Evolutionary conservation across 169 alveolate species (phyloP).

Genomic region (Eimeria brunetti): DNA sequence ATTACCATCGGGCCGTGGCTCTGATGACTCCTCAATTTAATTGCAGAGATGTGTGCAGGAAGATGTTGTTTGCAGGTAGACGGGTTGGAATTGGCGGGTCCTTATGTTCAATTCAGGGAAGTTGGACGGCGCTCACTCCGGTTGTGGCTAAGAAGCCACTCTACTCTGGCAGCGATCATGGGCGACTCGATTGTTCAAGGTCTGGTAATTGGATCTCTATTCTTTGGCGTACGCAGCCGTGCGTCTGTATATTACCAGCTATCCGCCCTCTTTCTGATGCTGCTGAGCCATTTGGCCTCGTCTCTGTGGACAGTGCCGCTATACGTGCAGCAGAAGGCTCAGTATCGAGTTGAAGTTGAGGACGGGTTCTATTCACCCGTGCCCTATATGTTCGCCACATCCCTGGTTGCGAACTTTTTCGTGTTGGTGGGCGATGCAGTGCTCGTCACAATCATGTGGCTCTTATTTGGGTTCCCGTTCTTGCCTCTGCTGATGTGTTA

Average conservation of each 20-base stretch:
- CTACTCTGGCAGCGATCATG: constrained; percentile 54
- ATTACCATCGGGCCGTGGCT: background rate
- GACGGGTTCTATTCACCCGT: constrained; percentile 67
- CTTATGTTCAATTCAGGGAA: constrained; percentile 14
- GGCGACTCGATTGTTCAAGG: constrained; percentile 74
- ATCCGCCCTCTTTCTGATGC: constrained; percentile 58
- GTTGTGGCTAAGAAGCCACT: constrained; percentile 65
- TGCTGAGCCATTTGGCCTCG: constrained; percentile 44
- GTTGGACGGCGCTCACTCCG: constrained; percentile 47
- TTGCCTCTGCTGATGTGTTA: background rate
- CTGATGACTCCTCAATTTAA: background rate
- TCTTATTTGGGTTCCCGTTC: constrained; percentile 52
- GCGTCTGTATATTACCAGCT: constrained; percentile 60
- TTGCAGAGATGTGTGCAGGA: background rate
- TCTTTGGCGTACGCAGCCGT: constrained; percentile 47
- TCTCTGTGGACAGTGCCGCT: constrained; percentile 75
- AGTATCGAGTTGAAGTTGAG: constrained; percentile 51
- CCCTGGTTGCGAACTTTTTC: constrained; percentile 35
- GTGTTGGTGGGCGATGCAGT: constrained; percentile 47
- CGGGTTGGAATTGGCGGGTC: constrained; percentile 29
- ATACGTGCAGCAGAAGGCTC: constrained; percentile 73
- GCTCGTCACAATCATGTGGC: constrained; percentile 61
- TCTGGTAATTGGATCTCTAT: constrained; percentile 38
- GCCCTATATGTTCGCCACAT: constrained; percentile 46
- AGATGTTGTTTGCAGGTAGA: constrained; percentile 14